Percentiles rank a stretch among this genome's conserved stretches.
Evolutionary conservation across 73 alveolate genomes (phyloP).

Genomic region (Stentor roeselii): DNA sequence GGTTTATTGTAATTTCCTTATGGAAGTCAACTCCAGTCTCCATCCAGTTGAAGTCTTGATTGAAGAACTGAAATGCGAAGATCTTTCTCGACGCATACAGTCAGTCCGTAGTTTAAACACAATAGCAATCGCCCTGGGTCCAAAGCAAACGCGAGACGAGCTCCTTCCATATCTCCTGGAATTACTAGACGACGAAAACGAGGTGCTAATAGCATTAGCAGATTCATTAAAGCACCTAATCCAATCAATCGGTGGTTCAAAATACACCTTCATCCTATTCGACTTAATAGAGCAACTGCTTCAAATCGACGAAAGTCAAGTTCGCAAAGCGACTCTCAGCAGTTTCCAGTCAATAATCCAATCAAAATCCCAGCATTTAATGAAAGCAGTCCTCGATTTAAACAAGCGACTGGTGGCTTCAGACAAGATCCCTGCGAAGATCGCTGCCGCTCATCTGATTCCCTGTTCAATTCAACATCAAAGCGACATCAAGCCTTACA

Average conservation of each 20-base stretch:
- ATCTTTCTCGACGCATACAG: slow-evolving; percentile 62
- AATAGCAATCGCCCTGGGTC: slow-evolving; percentile 89
- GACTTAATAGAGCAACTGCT: slow-evolving; percentile 74
- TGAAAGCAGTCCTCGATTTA: slow-evolving; percentile 43
- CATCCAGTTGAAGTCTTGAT: slow-evolving; percentile 30
- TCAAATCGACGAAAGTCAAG: slow-evolving; percentile 73
- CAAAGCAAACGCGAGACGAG: slow-evolving; percentile 88
- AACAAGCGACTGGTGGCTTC: slow-evolving; percentile 61
- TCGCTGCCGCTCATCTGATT: slow-evolving; percentile 60
- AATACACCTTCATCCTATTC: slow-evolving; percentile 44
- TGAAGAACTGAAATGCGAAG: slow-evolving; percentile 78
- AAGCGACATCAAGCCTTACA: slow-evolving; percentile 38
- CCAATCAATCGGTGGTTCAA: slow-evolving; percentile 88
- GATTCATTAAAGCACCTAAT: slow-evolving; percentile 78
- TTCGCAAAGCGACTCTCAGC: slow-evolving; percentile 59
- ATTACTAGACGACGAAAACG: slow-evolving; percentile 96
- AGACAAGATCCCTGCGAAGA: slow-evolving; percentile 68
- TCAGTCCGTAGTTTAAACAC: slow-evolving; percentile 71
- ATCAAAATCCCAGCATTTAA: slow-evolving; percentile 44
- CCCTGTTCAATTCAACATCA: slow-evolving; percentile 53
- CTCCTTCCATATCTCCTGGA: slow-evolving; percentile 35
- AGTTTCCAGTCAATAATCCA: slow-evolving; percentile 19
- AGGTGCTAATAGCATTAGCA: slow-evolving; percentile 86
- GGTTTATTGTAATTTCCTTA: too few relatives aligned
- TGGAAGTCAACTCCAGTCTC: too few relatives aligned